phyloP scores from a whole-genome alignment of 768 basidiomycete species.

The Bullera alba region DNA sequence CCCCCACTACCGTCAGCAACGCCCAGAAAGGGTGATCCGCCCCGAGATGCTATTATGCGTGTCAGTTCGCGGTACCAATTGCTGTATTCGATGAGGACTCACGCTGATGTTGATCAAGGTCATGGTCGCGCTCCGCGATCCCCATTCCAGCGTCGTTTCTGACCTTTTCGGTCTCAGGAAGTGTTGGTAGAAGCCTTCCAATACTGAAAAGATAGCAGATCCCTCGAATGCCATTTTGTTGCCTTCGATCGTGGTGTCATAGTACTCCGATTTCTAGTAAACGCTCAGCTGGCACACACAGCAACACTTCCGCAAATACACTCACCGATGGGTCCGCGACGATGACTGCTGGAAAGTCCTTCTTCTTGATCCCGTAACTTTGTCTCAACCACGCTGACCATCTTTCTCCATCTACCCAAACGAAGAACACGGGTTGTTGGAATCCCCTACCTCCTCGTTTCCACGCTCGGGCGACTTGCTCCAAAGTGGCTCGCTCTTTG shows the following conservation, averaged over 20 bases:
- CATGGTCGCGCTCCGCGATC: constrained; percentile 37
- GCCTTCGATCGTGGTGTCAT: constrained; percentile 59
- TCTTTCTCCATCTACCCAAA: constrained; percentile 77
- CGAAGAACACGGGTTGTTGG: constrained; percentile 59
- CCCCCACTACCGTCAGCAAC: constrained; percentile 21
- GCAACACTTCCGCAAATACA: neutral
- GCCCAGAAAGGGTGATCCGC: constrained; percentile 31
- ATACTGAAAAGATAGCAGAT: constrained; percentile 58
- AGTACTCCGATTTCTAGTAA: constrained; percentile 64
- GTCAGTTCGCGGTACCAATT: no score
- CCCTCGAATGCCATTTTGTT: constrained; percentile 55
- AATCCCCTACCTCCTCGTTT: constrained; percentile 48
- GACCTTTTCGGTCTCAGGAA: constrained; percentile 34
- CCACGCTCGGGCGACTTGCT: constrained; percentile 59
- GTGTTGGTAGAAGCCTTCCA: constrained; percentile 58
- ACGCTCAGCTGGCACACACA: neutral
- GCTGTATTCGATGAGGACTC: no score
- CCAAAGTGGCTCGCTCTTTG: constrained; percentile 52
- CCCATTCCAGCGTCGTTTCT: constrained; percentile 41
- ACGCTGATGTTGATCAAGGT: constrained; percentile 33
- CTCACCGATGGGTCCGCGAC: constrained; percentile 73
- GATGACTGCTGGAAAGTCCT: constrained; percentile 52
- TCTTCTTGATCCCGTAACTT: constrained; percentile 62
- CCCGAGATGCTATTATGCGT: constrained; percentile 29
- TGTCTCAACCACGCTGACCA: constrained; percentile 88